Conservation (phyloP, 345 rosid species). For the Linum usitatissimum region DNA sequence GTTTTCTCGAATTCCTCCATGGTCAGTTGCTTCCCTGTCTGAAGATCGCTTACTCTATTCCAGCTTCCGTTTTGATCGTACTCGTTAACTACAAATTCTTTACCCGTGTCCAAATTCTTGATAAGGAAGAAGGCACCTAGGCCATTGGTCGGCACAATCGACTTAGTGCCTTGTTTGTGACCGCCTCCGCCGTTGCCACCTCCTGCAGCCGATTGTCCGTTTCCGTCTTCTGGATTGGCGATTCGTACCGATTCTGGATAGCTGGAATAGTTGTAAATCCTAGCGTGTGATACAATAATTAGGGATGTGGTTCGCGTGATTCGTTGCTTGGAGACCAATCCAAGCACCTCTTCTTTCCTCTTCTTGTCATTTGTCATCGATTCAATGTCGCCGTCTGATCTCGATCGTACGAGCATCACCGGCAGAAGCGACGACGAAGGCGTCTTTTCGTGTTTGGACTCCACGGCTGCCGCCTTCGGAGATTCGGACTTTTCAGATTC, state of each 20-base stretch:
- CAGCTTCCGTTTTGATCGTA: constrained; percentile 65
- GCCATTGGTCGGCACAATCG: constrained; percentile 22
- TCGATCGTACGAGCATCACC: constrained; percentile 44
- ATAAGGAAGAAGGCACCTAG: constrained; percentile 71
- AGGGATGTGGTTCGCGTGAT: constrained; percentile 53
- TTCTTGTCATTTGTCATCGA: constrained; percentile 27
- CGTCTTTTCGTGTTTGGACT: not conserved
- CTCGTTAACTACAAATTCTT: constrained; percentile 78
- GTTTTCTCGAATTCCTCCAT: constrained; percentile 85
- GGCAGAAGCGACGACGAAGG: constrained; percentile 20
- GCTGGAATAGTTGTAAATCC: constrained; percentile 25
- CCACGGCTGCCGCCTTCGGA: not conserved
- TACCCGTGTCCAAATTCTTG: constrained; percentile 78
- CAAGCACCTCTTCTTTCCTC: constrained; percentile 62
- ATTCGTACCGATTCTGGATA: constrained; percentile 31
- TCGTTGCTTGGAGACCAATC: constrained; percentile 48
- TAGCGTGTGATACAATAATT: constrained; percentile 29
- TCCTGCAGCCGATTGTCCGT: not conserved
- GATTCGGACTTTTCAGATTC: not conserved
- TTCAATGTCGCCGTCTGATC: constrained; percentile 67
- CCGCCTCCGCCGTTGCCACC: not conserved
- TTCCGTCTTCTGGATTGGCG: constrained; percentile 16
- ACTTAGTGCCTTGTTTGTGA: constrained; percentile 17
- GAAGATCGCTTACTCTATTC: constrained; percentile 84
- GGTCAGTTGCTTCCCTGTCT: constrained; percentile 82